Base-by-base conservation (phyloP, 2,329 filamentous ascomycete species). In the Exutisphaerella laricina region DNA sequence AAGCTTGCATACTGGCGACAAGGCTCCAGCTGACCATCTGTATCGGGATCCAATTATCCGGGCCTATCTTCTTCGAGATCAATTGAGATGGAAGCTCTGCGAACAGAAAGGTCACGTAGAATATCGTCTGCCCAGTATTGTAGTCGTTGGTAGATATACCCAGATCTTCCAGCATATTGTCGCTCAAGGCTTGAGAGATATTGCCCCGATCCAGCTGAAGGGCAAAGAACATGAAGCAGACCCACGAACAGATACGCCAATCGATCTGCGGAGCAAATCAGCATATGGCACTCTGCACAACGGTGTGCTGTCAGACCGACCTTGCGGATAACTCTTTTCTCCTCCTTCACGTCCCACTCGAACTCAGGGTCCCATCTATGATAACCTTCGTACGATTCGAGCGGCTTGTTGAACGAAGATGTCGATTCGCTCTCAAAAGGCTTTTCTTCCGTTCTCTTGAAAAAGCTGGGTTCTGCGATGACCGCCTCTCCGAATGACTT, bases 51-150 rank as follows among this genome's bases (percentile, higher is more conserved):
- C 69, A 71, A 9, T 67, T 65, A 39, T 70, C 66, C 3, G 70
- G 68, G 0, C 70, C 69, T 5, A 68, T 52, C 35, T 66, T 66
- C 49, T 72, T 73, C 39, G 66, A 69, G 14, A 72, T 64, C 4
- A 64, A 46, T 43, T 62, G 60, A 18, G 61, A 63, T 1, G 64
- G 64, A 7, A 66, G 40, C 39, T 66, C 63, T 9, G 63, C 63
- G 35, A 61, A 54, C n/a, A 94, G 87, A 67, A 94, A 94, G 65
- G 86, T 88, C 14, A 78, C 73, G 65, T 85, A 90, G 71, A 94
- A 94, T 5, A 85, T 69, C 0, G 66, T 68, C 37, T 69, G 50
- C 12, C 48, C 48, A 41, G 45, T 57, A 35, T 64, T 63, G 53
- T 76, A 77, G 46, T 77, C 71, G 58, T 74, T 67, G n/a, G 66